Conservation (phyloP, 2,329 filamentous ascomycete genomes). For the Cryphonectria nitschkei region DNA sequence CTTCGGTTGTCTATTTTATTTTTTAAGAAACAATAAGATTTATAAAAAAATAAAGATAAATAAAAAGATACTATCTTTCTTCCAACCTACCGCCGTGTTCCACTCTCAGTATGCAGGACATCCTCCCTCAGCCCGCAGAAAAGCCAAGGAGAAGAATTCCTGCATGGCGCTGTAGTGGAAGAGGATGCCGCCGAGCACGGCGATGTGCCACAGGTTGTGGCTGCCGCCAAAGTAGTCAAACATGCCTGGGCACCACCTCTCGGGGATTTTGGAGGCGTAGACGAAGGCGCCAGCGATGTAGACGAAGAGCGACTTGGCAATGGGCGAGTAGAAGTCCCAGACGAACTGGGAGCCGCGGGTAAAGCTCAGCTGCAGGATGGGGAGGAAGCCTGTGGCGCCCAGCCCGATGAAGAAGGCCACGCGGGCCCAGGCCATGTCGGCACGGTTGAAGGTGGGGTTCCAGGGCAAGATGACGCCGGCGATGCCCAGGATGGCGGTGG, state of each 20-base stretch:
- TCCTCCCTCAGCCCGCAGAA: slow-evolving; percentile 66
- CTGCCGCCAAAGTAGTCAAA: slow-evolving; percentile 96
- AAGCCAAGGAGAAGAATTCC: slow-evolving; percentile 83
- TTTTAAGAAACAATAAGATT: background rate
- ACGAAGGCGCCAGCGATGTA: slow-evolving; percentile 84
- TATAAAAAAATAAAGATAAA: background rate
- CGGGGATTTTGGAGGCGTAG: slow-evolving; percentile 90
- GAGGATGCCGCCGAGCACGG: slow-evolving; percentile 92
- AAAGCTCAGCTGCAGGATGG: slow-evolving; percentile 79
- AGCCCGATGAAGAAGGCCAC: slow-evolving; percentile 91
- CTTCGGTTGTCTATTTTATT: background rate
- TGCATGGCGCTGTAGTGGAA: slow-evolving; percentile 98
- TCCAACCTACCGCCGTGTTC: background rate
- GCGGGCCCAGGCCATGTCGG: slow-evolving; percentile 90
- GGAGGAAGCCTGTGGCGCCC: slow-evolving; percentile 85
- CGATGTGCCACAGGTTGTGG: slow-evolving; percentile 97
- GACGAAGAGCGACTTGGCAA: slow-evolving; percentile 82
- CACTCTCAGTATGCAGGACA: slow-evolving; percentile 56
- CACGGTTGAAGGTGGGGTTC: slow-evolving; percentile 92
- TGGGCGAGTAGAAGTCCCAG: slow-evolving; percentile 85
- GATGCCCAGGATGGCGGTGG: slow-evolving; percentile 80
- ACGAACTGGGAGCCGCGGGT: slow-evolving; percentile 81
- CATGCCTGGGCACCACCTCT: slow-evolving; percentile 87
- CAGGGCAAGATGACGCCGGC: slow-evolving; percentile 91
- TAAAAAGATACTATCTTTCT: background rate